These are phyloP conservation scores for Podaxis pistillaris DNA, from an alignment of 768 basidiomycete species.

Conservation along the genomic window DNA sequence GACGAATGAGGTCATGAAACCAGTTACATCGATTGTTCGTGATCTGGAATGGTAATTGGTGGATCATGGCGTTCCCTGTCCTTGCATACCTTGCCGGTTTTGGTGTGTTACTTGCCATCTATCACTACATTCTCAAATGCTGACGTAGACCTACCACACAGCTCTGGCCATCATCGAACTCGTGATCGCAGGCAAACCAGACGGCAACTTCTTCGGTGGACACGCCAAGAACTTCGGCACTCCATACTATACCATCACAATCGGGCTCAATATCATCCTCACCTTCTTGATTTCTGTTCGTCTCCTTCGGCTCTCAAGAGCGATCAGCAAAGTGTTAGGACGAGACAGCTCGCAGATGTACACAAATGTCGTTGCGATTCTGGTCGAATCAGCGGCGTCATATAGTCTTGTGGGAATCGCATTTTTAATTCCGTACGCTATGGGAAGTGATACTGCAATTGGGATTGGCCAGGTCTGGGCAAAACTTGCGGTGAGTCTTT, in stretches of 20 bases:
- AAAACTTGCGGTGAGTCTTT: constrained; percentile 35
- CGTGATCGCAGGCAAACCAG: constrained; percentile 34
- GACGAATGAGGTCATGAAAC: not conserved
- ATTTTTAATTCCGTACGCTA: constrained; percentile 37
- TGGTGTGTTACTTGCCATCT: constrained; percentile 19
- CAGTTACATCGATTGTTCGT: constrained; percentile 30
- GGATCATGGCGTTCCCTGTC: constrained; percentile 24
- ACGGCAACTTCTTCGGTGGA: constrained; percentile 38
- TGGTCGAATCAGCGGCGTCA: constrained; percentile 39
- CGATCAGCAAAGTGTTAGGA: constrained; percentile 26
- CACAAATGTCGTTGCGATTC: constrained; percentile 35
- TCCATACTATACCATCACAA: constrained; percentile 39
- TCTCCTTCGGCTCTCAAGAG: constrained; percentile 26
- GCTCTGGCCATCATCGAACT: constrained; percentile 41
- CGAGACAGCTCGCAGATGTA: constrained; percentile 33
- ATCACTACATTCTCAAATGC: not conserved
- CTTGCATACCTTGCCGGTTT: constrained; percentile 27
- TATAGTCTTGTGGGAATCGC: constrained; percentile 37
- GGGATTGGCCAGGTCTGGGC: constrained; percentile 41
- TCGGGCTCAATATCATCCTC: constrained; percentile 40
- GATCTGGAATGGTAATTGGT: constrained; percentile 25
- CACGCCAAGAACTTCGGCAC: constrained; percentile 35
- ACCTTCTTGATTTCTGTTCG: constrained; percentile 37
- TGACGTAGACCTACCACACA: constrained; percentile 14
- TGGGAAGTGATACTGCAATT: constrained; percentile 29